phyloP scores from a whole-genome alignment of 768 basidiomycete genomes.

The Tubosaeta sp. region DNA sequence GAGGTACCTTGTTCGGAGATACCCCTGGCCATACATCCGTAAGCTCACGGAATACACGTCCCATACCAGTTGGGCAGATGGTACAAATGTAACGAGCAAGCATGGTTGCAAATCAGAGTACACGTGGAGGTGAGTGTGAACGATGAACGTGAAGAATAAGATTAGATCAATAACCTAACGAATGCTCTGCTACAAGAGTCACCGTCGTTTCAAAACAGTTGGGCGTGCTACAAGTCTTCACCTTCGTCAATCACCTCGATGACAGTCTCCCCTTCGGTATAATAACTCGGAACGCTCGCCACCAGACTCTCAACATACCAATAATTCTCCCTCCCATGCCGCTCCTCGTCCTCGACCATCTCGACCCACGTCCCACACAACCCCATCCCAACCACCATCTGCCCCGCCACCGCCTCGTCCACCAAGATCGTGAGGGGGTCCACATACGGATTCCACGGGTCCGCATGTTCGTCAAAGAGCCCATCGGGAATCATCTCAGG shows the following conservation, averaged over 20 bases:
- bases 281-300: slow-evolving; percentile 49
- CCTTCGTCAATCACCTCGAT: background rate
- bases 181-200: no score
- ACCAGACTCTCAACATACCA: slow-evolving; percentile 59
- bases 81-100: slow-evolving; percentile 21
- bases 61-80: no score
- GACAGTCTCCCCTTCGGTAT: slow-evolving; percentile 12
- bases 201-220: no score
- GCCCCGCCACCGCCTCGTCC: slow-evolving; percentile 7
- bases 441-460: slow-evolving; percentile 37
- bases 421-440: slow-evolving; percentile 31
- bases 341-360: slow-evolving; percentile 12
- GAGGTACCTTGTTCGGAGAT: no score
- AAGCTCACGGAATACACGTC: no score
- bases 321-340: slow-evolving; percentile 25
- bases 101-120: slow-evolving; percentile 23
- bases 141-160: no score
- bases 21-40: no score
- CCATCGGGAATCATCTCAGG: slow-evolving; percentile 1
- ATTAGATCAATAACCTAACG: no score
- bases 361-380: slow-evolving; percentile 36
- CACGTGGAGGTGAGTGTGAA: slow-evolving; percentile 19
- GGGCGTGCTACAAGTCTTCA: no score
- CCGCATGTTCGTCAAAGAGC: background rate
- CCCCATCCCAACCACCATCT: slow-evolving; percentile 29